Evolutionary conservation across 169 alveolate species (phyloP).

Genomic region (Eimeria maxima): DNA sequence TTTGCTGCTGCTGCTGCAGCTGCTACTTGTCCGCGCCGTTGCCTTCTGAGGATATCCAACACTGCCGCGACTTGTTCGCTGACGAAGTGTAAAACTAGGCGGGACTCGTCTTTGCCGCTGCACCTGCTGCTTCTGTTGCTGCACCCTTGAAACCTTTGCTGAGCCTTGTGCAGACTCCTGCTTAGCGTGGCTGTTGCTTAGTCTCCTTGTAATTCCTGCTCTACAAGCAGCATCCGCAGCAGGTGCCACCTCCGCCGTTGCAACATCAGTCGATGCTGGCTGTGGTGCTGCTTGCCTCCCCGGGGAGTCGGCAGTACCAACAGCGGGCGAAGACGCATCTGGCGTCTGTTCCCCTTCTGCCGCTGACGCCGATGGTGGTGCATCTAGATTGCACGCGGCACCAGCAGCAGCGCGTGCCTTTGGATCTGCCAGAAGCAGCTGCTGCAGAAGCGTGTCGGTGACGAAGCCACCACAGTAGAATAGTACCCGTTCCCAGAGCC

Average conservation of each 20-base stretch:
- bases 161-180: neutral
- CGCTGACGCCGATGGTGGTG: neutral
- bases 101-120: conserved; percentile 20
- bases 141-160: neutral
- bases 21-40: conserved; percentile 19
- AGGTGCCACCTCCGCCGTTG: neutral
- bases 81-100: neutral
- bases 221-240: neutral
- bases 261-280: neutral
- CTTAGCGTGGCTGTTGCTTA: neutral
- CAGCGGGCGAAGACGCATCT: conserved; percentile 25
- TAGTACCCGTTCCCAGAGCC: conserved; percentile 80
- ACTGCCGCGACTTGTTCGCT: neutral
- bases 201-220: neutral
- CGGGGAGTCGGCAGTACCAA: neutral
- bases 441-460: conserved; percentile 51
- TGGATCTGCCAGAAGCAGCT: conserved; percentile 62
- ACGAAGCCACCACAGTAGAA: conserved; percentile 69
- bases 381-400: conserved; percentile 47
- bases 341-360: neutral
- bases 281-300: conserved; percentile 9
- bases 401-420: conserved; percentile 74
- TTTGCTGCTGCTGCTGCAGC: conserved; percentile 53
- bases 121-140: conserved; percentile 8
- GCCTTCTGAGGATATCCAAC: conserved; percentile 2